Conservation (phyloP, 257 asterid genomes). For the Salvia hispanica region DNA sequence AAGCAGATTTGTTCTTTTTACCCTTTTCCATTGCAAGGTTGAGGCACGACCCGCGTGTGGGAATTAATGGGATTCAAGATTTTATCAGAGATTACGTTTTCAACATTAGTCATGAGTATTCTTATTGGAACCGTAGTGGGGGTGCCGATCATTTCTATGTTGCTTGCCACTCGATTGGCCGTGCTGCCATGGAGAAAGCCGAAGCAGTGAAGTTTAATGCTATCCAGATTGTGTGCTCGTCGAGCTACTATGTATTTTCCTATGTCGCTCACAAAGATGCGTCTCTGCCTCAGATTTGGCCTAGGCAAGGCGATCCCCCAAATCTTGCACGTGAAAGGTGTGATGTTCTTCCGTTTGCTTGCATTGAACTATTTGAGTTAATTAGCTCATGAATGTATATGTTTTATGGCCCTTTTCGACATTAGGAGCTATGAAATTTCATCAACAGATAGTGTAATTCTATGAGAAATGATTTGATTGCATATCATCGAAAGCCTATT, state of each 20-base stretch:
- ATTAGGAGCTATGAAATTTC: neutral
- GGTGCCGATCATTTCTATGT: slow-evolving; percentile 94
- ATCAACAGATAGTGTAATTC: neutral
- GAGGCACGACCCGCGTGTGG: slow-evolving; percentile 75
- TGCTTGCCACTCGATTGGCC: slow-evolving; percentile 87
- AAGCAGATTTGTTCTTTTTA: slow-evolving; percentile 77
- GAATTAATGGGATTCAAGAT: slow-evolving; percentile 63
- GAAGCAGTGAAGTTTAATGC: slow-evolving; percentile 63
- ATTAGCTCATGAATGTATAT: neutral
- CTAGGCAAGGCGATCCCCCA: slow-evolving; percentile 57
- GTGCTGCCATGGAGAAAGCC: slow-evolving; percentile 72
- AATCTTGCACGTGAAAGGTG: slow-evolving; percentile 60
- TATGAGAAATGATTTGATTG: neutral
- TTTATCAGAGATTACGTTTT: slow-evolving; percentile 58
- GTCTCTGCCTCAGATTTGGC: slow-evolving; percentile 92
- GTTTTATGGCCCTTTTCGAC: slow-evolving; percentile 9
- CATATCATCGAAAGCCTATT: neutral
- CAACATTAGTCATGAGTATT: slow-evolving; percentile 61
- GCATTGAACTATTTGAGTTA: slow-evolving; percentile 5
- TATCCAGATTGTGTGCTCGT: slow-evolving; percentile 81
- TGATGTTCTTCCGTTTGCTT: slow-evolving; percentile 14
- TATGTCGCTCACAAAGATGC: slow-evolving; percentile 91
- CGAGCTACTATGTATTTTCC: slow-evolving; percentile 67
- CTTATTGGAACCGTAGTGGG: slow-evolving; percentile 75
- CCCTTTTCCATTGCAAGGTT: slow-evolving; percentile 84